Evolutionary conservation across 805 yeast genomes (phyloP), one percentile per base, ranked within the genome.

Genomic region (Spathaspora hagerdaliae): DNA sequence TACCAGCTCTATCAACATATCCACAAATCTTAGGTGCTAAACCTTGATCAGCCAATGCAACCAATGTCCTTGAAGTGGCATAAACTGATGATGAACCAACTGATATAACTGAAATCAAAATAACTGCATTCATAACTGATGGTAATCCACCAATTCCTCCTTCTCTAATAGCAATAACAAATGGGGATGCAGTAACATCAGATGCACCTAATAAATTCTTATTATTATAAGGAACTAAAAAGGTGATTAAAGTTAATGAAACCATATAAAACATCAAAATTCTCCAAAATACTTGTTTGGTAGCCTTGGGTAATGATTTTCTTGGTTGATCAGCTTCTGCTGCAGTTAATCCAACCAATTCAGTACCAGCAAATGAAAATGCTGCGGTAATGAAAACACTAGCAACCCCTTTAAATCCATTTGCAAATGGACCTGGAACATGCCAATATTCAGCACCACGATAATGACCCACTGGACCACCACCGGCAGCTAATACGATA

Each of bases 271-370:
- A 86, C 53, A 85, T 62, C 12, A 82, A 67, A 46, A 87, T 82
- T 66, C 94, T 76, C 91, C 92, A 86, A 67, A 87, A 85, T 3
- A 85, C 88, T 67, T 87, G 91, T 64, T 85, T 86, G 48, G 84
- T 79, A 37, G 92, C 91, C 42, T 75, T 74, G 33, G 92, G 94
- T 45, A 85, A 74, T 2, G 85, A 65, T 45, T 71, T 72, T 54
- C 84, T 71, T 39, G 94, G 92, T 61, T 85, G 78, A 32, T 65
- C 75, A 24, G 88, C 74, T 63, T 87, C 95, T 7, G 91, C 91
- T 31, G 91, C 86, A 9, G 90, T 85, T 36, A 86, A 71, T 42
- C 89, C 87, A 35, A 79, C 78, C 53, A 86, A 69, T 64, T 86
- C 94, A 13, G 87, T 77, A 48, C 92, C 92, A 36, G 85, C 79